These are phyloP conservation scores for Umbelopsis isabellina DNA, from an alignment of 192 early-diverging fungal species.

Conservation along the genomic window DNA sequence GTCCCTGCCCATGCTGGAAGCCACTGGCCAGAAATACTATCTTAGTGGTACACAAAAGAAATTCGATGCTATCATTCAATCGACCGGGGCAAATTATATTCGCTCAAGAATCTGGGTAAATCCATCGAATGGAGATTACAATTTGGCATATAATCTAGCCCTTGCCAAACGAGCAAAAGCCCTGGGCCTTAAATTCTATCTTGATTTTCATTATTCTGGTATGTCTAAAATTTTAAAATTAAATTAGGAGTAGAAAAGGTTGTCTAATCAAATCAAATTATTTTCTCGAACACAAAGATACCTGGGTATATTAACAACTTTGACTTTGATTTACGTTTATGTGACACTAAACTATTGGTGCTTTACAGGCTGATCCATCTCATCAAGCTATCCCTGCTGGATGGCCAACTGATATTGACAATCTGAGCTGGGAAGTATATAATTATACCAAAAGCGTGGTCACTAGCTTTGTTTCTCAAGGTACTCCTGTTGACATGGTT, in stretches of 20 bases:
- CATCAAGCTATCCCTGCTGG: conserved; percentile 18
- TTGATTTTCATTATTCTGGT: conserved; percentile 40
- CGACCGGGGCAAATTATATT: conserved; percentile 31
- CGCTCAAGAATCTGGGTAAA: conserved; percentile 41
- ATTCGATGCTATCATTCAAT: conserved; percentile 6
- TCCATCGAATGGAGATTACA: conserved; percentile 35
- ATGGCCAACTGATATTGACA: conserved; percentile 19
- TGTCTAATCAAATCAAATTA: background rate
- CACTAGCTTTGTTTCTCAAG: conserved; percentile 10
- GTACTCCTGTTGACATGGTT: conserved; percentile 28
- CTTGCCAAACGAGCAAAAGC: conserved; percentile 28
- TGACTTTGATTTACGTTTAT: background rate
- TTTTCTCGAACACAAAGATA: conserved; percentile 3
- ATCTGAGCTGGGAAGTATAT: conserved; percentile 22
- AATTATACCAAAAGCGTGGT: conserved; percentile 16
- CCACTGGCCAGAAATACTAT: conserved; percentile 21
- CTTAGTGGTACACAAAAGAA: background rate
- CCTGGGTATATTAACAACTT: background rate
- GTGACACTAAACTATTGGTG: background rate
- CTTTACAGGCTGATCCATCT: conserved; percentile 7
- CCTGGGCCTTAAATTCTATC: conserved; percentile 27
- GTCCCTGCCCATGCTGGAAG: conserved; percentile 20
- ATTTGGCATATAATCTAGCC: conserved; percentile 37
- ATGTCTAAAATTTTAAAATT: background rate
- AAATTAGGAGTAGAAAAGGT: background rate